Evolutionary conservation across 1,284 basidiomycete species (phyloP).

Genomic region (Takashimella koratensis): DNA sequence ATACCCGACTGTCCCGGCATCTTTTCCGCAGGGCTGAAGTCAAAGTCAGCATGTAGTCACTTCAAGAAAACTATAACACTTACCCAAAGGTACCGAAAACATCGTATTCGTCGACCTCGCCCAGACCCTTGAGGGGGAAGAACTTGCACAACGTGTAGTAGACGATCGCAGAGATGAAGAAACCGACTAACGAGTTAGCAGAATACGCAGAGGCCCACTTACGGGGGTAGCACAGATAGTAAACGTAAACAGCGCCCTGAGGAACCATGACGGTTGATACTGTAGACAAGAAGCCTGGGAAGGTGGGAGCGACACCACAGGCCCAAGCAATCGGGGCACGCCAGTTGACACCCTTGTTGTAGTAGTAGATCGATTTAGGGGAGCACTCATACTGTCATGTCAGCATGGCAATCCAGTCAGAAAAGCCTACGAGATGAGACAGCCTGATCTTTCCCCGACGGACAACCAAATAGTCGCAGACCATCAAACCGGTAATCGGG

Average conservation of each 20-base stretch:
- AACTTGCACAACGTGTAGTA: conserved; percentile 37
- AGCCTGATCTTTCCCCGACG: conserved; percentile 41
- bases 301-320: conserved; percentile 41
- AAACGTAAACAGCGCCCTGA: conserved; percentile 30
- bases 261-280: conserved; percentile 32
- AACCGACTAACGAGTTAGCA: conserved; percentile 27
- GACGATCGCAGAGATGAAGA: conserved; percentile 32
- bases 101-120: conserved; percentile 39
- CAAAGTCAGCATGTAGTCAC: not conserved
- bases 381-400: conserved; percentile 19
- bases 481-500: conserved; percentile 46
- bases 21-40: not conserved
- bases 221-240: conserved; percentile 43
- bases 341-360: conserved; percentile 45
- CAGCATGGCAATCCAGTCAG: conserved; percentile 1
- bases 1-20: not conserved
- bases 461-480: conserved; percentile 49
- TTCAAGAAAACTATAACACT: too few species aligned
- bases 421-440: conserved; percentile 30
- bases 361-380: conserved; percentile 29
- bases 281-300: conserved; percentile 44
- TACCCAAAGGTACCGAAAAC: conserved; percentile 35
- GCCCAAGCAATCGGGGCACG: conserved; percentile 45
- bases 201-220: not conserved
- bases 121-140: conserved; percentile 22